These are phyloP conservation scores for Claviceps lovelessii DNA, from an alignment of 2,329 filamentous ascomycete species.

Conservation along the genomic window DNA sequence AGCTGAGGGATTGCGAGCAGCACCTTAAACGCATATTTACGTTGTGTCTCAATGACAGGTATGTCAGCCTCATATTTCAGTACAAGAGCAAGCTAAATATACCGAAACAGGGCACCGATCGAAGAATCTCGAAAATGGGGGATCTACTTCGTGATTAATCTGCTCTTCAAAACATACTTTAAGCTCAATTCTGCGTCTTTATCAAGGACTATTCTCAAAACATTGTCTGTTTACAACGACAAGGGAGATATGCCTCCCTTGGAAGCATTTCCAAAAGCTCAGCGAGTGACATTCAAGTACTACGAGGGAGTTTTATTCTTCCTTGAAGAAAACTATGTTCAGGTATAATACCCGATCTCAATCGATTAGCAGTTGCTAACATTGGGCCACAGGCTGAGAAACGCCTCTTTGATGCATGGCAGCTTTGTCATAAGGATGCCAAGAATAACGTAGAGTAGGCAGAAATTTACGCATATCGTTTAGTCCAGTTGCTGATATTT, in stretches of 20 bases:
- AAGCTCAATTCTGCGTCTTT: constrained; percentile 82
- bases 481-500: constrained; percentile 10
- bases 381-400: constrained; percentile 49
- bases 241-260: constrained; percentile 67
- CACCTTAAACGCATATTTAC: constrained; percentile 87
- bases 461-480: constrained; percentile 2
- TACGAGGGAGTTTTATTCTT: constrained; percentile 91
- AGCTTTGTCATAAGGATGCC: constrained; percentile 61
- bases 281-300: constrained; percentile 91
- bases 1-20: constrained; percentile 79
- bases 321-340: constrained; percentile 79
- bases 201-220: constrained; percentile 78
- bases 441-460: constrained; percentile 65
- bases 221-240: constrained; percentile 57
- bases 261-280: constrained; percentile 69
- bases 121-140: constrained; percentile 95
- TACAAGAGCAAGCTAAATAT: neutral
- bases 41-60: constrained; percentile 81
- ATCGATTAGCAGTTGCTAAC: neutral
- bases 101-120: constrained; percentile 49
- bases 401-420: constrained; percentile 66
- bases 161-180: constrained; percentile 98
- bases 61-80: constrained; percentile 35
- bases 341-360: constrained; percentile 32
- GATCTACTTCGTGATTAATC: constrained; percentile 85